Percentiles rank a stretch among this genome's conserved stretches.
Evolutionary conservation across 2,329 filamentous ascomycete species (phyloP).

Genomic region (Massarina eburnea): DNA sequence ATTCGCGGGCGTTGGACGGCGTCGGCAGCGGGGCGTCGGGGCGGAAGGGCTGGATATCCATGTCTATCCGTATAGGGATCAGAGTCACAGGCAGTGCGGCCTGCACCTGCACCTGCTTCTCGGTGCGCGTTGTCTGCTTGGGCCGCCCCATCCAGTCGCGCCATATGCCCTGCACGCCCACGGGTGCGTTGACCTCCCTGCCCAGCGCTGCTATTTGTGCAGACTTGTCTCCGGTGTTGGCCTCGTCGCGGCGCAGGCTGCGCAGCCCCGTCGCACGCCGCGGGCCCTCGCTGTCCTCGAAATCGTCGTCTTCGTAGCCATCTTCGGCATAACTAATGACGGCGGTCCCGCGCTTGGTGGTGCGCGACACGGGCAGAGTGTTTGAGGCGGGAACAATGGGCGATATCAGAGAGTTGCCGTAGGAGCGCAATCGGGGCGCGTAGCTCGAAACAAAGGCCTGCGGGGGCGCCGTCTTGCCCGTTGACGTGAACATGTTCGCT

Average conservation of each 20-base stretch:
- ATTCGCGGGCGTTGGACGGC: constrained; percentile 60
- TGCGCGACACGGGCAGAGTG: constrained; percentile 70
- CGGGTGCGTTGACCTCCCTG: constrained; percentile 76
- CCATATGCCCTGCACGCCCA: constrained; percentile 87
- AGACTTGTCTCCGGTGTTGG: constrained; percentile 59
- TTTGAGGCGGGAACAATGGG: constrained; percentile 75
- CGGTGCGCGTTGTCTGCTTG: constrained; percentile 53
- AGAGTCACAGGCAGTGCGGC: constrained; percentile 82
- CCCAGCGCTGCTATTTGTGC: constrained; percentile 75
- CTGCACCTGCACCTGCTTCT: constrained; percentile 64
- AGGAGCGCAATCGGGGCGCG: constrained; percentile 84
- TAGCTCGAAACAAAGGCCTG: constrained; percentile 91
- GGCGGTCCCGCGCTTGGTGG: constrained; percentile 95
- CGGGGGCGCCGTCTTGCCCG: constrained; percentile 56
- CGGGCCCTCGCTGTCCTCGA: constrained; percentile 72
- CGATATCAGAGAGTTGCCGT: constrained; percentile 87
- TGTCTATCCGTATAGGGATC: constrained; percentile 93
- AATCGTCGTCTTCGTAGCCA: constrained; percentile 82
- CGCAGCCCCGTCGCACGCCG: constrained; percentile 76
- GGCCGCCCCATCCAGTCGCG: constrained; percentile 91
- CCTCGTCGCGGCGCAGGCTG: constrained; percentile 73
- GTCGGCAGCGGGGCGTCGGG: constrained; percentile 66
- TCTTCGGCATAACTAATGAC: constrained; percentile 98
- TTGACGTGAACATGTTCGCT: constrained; percentile 46
- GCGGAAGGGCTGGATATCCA: constrained; percentile 81